Evolutionary conservation across 2,329 filamentous ascomycete species (phyloP), one percentile per base, ranked within the genome.

Genomic region (Orbilia ellipsospora): DNA sequence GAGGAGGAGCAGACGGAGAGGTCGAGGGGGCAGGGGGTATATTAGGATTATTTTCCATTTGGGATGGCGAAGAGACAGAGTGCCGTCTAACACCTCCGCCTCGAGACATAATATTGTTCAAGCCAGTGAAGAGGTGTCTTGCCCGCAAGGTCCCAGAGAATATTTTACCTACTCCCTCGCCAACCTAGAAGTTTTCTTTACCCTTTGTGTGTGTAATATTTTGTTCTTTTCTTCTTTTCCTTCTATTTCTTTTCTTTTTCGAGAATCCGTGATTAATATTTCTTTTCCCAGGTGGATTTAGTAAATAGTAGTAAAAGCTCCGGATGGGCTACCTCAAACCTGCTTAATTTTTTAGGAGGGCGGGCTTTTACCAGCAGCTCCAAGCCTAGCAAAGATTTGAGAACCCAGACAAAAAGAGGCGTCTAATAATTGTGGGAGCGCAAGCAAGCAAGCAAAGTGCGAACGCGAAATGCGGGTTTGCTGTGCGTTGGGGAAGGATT

Each of bases 31-130:
- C 42, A 62, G 63, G 51, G 56, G 44, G 63, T 57, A 57, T 67
- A 74, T 67, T 62, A 74, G 51, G 63, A 68, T 64, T 72, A 67
- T 63, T 63, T 67, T 73, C 69, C 69, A 73, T 73, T 67, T 73
- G 69, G 69, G 69, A 67, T 67, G 63, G 70, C 57, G 70, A 63
- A 55, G 70, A 68, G 50, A 59, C 28, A 56, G 70, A 74, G 48
- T 55, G 63, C 23, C 63, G 51, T 74, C 51, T 44, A 74, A 63
- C 70, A 68, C 62, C 70, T 67, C 70, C 70, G 36, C 70, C 70
- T 67, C 70, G 70, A 74, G 70, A 74, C 63, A 74, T 50, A 15
- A 26, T 48, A 42, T 52, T 63, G 62, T 72, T 65, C 67, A 60
- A 57, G 28, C 67, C 67, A 72, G 67, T 56, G 56, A 68, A 68